Evolutionary conservation across 495 filamentous ascomycete species (phyloP), one percentile per base, ranked within the genome.

Genomic region (Lophiostoma macrostomum): DNA sequence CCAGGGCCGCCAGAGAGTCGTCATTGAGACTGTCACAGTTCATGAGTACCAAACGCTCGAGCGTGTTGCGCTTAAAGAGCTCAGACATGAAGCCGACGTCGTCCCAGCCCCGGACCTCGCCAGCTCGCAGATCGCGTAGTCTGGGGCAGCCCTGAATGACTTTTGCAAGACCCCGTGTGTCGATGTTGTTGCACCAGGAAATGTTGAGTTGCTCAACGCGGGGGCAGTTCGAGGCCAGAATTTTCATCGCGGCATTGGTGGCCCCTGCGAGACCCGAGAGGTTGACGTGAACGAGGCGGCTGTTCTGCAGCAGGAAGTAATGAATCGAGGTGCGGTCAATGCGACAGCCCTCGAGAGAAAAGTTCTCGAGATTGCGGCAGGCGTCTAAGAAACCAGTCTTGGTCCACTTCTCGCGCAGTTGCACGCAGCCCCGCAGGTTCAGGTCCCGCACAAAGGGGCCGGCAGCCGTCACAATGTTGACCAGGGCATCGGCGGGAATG

Each of bases 371-470:
- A 64, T 98, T 97, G 44, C 76, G 79, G 68, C 91, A 97, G 3
- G 85, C 76, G 32, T 87, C 84, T 7, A 85, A 83, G 13, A 97
- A 78, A 3, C 82, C 79, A 49, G 91, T 86, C 5, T 80, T 76
- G 14, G 79, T 75, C 79, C 90, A 91, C 60, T 84, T 83, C 54
- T 94, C 84, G 31, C 84, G 77, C 56, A 98, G 78, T 61, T 89
- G 85, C 12, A 82, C 70, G 53, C 85, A 89, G 16, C 85, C 85
- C 53, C 85, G 69, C n/a, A 89, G 74, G 59, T 98, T 98, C 44
- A 98, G 79, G 57, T 96, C 87, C 43, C 85, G 84, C 19, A 96
- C 79, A 59, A 97, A 98, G 0, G 91, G 86, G 2, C 91, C 93
- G 4, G 89, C 89, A 2, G 81, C 74, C 0, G 81, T 83, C 64